Base-by-base conservation (phyloP, 805 yeast species). In the Tetrapisispora nanseiensis region DNA sequence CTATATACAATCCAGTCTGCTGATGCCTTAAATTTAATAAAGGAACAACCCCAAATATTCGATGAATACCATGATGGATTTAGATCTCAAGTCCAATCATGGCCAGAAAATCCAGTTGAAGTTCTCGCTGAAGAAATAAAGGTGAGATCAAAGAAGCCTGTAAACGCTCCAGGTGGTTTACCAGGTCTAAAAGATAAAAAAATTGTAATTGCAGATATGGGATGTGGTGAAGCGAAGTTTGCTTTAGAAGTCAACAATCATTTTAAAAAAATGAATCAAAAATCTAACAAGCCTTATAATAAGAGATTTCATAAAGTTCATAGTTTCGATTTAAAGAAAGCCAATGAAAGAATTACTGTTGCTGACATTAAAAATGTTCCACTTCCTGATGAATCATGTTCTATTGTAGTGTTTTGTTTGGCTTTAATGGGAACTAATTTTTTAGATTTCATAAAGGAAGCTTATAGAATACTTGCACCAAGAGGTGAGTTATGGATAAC, bases 71-170 rank as follows among this genome's bases (percentile, higher is more conserved):
- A 94, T 59, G 82, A 79, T 44, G 99, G 99, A 0, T 92, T 92
- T 70, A 72, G 95, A 52, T 81, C 89, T 12, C 99, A 92, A 62
- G 97, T 92, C 15, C 87, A 84, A 56, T 73, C 86, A 18, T 92
- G 99, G 99, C 98, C 99, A 3, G 96, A 90, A 64, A 92, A 92
- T 56, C 99, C 99, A 1, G 95, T 92, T n/a, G 82, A 87, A 63
- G 82, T 82, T 2, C 84, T 87, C 64, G 89, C 86, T 2, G 68
- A 75, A 9, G 85, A 82, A 54, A 71, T 92, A 43, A 75, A 75
- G 46, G 56, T 62, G 23, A 69, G 86, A 54, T 68, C 78, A 1
- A 60, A 69, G 11, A 81, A 73, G 55, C 79, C 81, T n/a, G 77
- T 87, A 4, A 86, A 82, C 61, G 95, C 97, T 0, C 97, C 97